A percentile compares a stretch with the other conserved stretches of the same genome.
Evolutionary conservation across 2,329 filamentous ascomycete species (phyloP).

Genomic region (Pseudogymnoascus sp.): DNA sequence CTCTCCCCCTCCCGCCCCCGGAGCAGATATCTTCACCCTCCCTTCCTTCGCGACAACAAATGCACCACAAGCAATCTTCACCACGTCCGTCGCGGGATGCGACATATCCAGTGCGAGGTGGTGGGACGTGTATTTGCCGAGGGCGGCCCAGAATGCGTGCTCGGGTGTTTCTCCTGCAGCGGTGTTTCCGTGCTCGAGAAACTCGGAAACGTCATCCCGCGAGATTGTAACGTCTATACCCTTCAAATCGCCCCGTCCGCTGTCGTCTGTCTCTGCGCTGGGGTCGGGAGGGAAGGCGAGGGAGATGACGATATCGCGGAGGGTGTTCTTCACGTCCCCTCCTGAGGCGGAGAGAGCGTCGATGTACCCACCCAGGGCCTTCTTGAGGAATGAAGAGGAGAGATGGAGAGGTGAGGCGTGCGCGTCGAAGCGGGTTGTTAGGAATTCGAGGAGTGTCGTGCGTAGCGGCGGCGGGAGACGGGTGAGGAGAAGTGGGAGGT

Average conservation of each 20-base stretch:
- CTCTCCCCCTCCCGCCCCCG: constrained; percentile 15
- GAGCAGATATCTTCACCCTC: constrained; percentile 33
- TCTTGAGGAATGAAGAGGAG: constrained; percentile 31
- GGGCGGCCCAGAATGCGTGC: constrained; percentile 33
- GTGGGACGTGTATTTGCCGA: constrained; percentile 32
- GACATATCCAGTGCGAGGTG: constrained; percentile 36
- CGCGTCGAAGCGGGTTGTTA: constrained; percentile 37
- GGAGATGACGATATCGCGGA: constrained; percentile 18
- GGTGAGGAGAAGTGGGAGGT: constrained; percentile 37
- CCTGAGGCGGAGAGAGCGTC: constrained; percentile 21
- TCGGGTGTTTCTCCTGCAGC: neutral
- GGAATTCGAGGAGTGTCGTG: constrained; percentile 36
- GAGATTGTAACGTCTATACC: constrained; percentile 37
- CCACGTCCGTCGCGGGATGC: constrained; percentile 32
- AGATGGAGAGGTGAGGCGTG: constrained; percentile 33
- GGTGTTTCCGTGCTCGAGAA: constrained; percentile 17
- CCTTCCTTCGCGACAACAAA: constrained; percentile 35
- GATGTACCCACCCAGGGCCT: constrained; percentile 26
- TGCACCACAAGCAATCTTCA: constrained; percentile 35
- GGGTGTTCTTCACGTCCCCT: constrained; percentile 15
- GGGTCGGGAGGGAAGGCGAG: neutral
- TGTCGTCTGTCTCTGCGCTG: no score
- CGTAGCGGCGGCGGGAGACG: constrained; percentile 39
- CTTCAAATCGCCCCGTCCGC: constrained; percentile 26
- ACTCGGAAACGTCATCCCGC: constrained; percentile 31